A percentile compares a stretch with the other conserved stretches of the same genome.
Conservation (phyloP, 176 grass and related monocot species). For the Sorghum bicolor region DNA sequence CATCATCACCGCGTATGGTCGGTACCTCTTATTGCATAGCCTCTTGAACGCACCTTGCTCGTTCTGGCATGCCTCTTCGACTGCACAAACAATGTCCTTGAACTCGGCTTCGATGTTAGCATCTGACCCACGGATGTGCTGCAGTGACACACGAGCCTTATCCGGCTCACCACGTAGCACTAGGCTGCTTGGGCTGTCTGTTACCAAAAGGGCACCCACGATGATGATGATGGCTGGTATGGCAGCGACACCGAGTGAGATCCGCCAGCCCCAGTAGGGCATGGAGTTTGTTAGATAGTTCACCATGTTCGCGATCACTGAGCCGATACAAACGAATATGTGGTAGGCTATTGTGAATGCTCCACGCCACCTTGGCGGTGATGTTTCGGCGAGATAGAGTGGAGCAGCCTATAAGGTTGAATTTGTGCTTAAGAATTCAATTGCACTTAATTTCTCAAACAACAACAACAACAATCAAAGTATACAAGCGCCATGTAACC, state of each 20-base stretch:
- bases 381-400: slow-evolving; percentile 52
- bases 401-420: neutral
- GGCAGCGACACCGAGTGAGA: slow-evolving; percentile 42
- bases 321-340: slow-evolving; percentile 36
- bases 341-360: slow-evolving; percentile 52
- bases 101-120: slow-evolving; percentile 28
- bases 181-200: slow-evolving; percentile 54
- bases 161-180: slow-evolving; percentile 24
- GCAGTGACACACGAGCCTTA: slow-evolving; percentile 32
- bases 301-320: slow-evolving; percentile 36
- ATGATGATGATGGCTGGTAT: slow-evolving; percentile 33
- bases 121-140: slow-evolving; percentile 17
- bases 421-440: neutral
- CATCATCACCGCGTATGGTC: neutral
- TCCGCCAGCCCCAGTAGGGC: slow-evolving; percentile 34
- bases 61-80: slow-evolving; percentile 17
- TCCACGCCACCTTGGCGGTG: slow-evolving; percentile 46
- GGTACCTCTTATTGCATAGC: neutral
- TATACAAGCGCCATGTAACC: too few relatives aligned
- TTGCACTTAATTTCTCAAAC: too few relatives aligned
- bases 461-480: neutral
- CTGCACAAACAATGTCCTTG: slow-evolving; percentile 41
- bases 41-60: slow-evolving; percentile 4
- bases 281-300: slow-evolving; percentile 52
- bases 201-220: slow-evolving; percentile 27